Evolutionary conservation across 2,329 filamentous ascomycete genomes (phyloP).

Genomic region (Botrytis paeoniae): DNA sequence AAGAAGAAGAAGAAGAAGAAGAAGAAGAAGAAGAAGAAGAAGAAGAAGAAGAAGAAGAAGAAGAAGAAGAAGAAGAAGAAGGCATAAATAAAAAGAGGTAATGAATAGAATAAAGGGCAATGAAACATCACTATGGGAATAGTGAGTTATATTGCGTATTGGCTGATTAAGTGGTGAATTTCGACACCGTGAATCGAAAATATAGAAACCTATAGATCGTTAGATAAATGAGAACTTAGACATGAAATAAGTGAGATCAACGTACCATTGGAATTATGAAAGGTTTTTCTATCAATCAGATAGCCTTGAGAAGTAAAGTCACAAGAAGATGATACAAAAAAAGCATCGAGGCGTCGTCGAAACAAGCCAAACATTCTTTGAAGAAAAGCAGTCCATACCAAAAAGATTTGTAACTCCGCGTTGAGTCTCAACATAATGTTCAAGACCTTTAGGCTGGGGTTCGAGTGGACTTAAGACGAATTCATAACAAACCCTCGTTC

Average conservation of each 20-base stretch:
- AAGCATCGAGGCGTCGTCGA: too few relatives aligned
- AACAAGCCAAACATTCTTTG: too few relatives aligned
- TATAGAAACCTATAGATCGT: neutral
- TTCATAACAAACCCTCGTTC: neutral
- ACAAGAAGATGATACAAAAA: neutral
- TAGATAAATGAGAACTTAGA: neutral
- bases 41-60: neutral
- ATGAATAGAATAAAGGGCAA: neutral
- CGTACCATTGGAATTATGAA: neutral
- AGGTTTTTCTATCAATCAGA: neutral
- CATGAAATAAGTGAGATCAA: too few relatives aligned
- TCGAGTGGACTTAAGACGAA: neutral
- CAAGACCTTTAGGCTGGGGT: neutral
- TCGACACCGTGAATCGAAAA: neutral
- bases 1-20: too few relatives aligned
- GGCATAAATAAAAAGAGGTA: neutral
- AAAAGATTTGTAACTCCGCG: neutral
- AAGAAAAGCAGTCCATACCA: neutral
- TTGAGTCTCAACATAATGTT: neutral
- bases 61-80: neutral
- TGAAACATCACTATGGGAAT: neutral
- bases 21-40: neutral
- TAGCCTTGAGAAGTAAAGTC: neutral
- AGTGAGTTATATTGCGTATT: neutral
- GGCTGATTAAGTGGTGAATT: neutral